phyloP scores from a whole-genome alignment of 805 yeast genomes.

The Lachancea meyersii region DNA sequence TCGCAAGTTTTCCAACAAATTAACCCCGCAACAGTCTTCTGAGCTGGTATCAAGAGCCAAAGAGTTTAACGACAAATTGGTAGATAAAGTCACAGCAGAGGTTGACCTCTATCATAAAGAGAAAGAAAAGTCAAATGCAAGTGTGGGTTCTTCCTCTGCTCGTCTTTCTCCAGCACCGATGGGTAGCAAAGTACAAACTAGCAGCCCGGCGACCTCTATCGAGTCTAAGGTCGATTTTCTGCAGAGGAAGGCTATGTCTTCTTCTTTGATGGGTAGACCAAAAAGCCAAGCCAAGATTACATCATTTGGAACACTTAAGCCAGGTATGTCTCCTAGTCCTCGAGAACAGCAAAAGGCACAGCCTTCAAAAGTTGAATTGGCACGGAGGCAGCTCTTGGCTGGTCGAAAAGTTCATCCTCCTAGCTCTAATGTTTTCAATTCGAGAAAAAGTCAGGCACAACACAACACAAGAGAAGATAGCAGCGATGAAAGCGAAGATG shows the following conservation, averaged over 20 bases:
- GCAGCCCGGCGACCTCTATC: not conserved
- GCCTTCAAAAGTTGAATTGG: constrained; percentile 34
- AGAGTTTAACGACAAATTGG: constrained; percentile 46
- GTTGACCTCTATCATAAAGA: constrained; percentile 35
- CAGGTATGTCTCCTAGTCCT: constrained; percentile 19
- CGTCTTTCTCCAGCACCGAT: not conserved
- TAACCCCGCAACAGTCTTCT: constrained; percentile 58
- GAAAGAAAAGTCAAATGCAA: constrained; percentile 20
- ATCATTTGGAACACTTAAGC: constrained; percentile 35
- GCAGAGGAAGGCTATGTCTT: constrained; percentile 28
- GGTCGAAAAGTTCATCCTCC: constrained; percentile 41
- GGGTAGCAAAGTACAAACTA: not conserved
- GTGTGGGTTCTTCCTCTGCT: constrained; percentile 9
- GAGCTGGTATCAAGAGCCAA: constrained; percentile 59
- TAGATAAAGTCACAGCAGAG: constrained; percentile 44
- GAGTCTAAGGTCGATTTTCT: constrained; percentile 31
- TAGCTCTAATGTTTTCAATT: constrained; percentile 44
- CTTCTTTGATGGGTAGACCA: constrained; percentile 27
- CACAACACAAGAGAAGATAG: constrained; percentile 30
- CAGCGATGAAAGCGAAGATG: constrained; percentile 38
- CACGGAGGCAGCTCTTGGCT: constrained; percentile 30
- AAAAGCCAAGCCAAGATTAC: constrained; percentile 35
- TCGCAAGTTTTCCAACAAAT: constrained; percentile 60
- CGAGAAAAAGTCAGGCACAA: constrained; percentile 24
- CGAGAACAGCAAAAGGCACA: constrained; percentile 28